phyloP scores from a whole-genome alignment of 2,329 filamentous ascomycete species.

The Pyricularia grisea region DNA sequence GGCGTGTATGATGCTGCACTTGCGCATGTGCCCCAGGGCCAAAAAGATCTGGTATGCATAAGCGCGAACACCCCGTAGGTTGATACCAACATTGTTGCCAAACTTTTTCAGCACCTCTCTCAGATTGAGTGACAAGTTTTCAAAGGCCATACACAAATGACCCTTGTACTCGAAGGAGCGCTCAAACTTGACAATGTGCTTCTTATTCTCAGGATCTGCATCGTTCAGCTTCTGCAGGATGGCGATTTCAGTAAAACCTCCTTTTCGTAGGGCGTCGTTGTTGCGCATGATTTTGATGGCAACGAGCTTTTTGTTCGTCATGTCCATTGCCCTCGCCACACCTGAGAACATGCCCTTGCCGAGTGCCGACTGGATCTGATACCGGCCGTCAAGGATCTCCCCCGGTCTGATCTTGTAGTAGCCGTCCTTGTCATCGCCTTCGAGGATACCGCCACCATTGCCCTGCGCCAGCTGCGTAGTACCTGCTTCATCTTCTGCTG shows the following conservation, averaged over 20 bases:
- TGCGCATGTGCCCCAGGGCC: conserved; percentile 76
- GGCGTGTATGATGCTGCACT: conserved; percentile 88
- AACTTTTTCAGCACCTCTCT: conserved; percentile 94
- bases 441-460: conserved; percentile 66
- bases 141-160: conserved; percentile 94
- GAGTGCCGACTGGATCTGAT: conserved; percentile 78
- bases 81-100: conserved; percentile 88
- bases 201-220: conserved; percentile 79
- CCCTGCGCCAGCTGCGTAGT: conserved; percentile 25
- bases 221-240: conserved; percentile 82
- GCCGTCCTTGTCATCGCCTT: conserved; percentile 89
- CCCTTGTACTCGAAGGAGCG: conserved; percentile 88
- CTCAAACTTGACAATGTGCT: conserved; percentile 83
- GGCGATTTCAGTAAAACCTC: conserved; percentile 87
- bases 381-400: conserved; percentile 80
- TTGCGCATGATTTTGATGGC: conserved; percentile 98
- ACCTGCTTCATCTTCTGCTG: conserved; percentile 19
- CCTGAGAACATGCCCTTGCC: conserved; percentile 96
- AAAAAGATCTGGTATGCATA: conserved; percentile 95
- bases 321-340: conserved; percentile 81
- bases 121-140: conserved; percentile 87
- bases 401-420: conserved; percentile 94
- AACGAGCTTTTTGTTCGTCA: conserved; percentile 64
- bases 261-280: conserved; percentile 86
- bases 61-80: conserved; percentile 73